Evolutionary conservation across 2,329 filamentous ascomycete genomes (phyloP).

Genomic region (Cordyceps cicadae): DNA sequence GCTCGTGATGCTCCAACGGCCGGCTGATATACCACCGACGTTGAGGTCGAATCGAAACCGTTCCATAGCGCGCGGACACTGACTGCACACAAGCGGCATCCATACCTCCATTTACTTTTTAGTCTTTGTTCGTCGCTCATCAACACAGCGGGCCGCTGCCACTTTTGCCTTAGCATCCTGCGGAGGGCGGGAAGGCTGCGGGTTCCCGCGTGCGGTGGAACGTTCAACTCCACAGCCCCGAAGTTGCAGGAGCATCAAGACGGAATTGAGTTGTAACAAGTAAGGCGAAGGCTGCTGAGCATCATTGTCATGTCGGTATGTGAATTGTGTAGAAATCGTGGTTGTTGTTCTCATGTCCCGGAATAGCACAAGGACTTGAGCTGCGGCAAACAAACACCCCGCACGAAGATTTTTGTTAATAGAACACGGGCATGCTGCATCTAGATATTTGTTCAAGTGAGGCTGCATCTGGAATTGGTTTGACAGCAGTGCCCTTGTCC

Average conservation of each 20-base stretch:
- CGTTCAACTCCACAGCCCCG: constrained; percentile 2
- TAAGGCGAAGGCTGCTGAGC: background rate
- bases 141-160: constrained; percentile 7
- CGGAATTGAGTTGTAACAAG: background rate
- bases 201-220: constrained; percentile 11
- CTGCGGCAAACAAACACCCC: background rate
- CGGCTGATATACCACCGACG: background rate
- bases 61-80: background rate
- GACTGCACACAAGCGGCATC: background rate
- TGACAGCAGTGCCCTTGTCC: background rate
- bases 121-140: background rate
- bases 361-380: background rate
- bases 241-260: background rate
- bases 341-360: too few species aligned
- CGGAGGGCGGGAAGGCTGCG: constrained; percentile 8
- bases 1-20: background rate
- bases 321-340: too few species aligned
- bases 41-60: background rate
- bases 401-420: background rate
- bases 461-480: background rate
- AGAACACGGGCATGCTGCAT: background rate
- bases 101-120: background rate
- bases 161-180: constrained; percentile 6
- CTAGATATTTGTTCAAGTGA: background rate
- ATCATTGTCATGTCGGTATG: background rate